phyloP scores from a whole-genome alignment of 805 yeast genomes.

The Teunomyces stri region DNA sequence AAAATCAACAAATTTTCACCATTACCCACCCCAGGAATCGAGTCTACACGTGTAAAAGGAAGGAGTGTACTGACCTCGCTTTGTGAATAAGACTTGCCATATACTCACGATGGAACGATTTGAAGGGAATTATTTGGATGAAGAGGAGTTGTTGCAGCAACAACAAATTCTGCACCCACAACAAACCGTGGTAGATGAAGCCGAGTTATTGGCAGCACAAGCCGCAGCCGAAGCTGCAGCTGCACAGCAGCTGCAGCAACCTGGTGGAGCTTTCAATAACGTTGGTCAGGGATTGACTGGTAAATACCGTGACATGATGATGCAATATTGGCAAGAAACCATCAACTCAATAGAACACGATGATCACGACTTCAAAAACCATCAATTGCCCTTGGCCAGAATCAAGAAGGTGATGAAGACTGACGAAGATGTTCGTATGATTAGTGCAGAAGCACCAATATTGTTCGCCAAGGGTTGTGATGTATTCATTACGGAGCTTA shows the following conservation, averaged over 20 bases:
- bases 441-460: conserved; percentile 97
- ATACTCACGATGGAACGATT: conserved; percentile 21
- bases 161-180: conserved; percentile 11
- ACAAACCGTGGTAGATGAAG: conserved; percentile 17
- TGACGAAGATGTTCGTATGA: conserved; percentile 96
- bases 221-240: conserved; percentile 49
- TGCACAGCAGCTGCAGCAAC: conserved; percentile 43
- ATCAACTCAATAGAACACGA: conserved; percentile 85
- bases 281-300: conserved; percentile 92
- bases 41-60: neutral
- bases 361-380: conserved; percentile 89
- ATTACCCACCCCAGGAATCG: neutral
- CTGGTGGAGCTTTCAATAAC: conserved; percentile 73
- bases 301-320: conserved; percentile 77
- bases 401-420: conserved; percentile 98
- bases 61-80: neutral
- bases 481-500: conserved; percentile 90
- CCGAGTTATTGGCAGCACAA: conserved; percentile 42
- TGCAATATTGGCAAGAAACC: conserved; percentile 97
- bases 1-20: conserved; percentile 4
- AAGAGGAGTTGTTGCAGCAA: conserved; percentile 22
- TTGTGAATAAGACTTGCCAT: neutral
- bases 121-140: conserved; percentile 29
- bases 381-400: conserved; percentile 92
- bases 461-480: conserved; percentile 98